Evolutionary conservation across 495 filamentous ascomycete species (phyloP).

Genomic region (Patellaria atrata): DNA sequence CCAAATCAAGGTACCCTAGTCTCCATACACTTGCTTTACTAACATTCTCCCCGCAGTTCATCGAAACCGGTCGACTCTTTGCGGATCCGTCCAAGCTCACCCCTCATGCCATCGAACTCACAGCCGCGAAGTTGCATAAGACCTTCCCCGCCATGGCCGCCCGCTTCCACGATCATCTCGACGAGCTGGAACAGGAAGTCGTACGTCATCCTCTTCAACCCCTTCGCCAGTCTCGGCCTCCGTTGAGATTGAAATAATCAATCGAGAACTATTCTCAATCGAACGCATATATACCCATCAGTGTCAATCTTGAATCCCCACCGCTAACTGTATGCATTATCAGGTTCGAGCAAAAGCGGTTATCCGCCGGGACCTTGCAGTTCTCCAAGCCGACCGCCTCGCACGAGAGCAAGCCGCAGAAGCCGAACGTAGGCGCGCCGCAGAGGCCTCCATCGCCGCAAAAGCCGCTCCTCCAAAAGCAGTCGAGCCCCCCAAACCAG

Average conservation of each 20-base stretch:
- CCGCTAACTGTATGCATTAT: background rate
- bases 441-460: conserved; percentile 12
- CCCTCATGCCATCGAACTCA: background rate
- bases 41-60: conserved; percentile 13
- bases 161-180: conserved; percentile 21
- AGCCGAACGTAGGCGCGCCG: conserved; percentile 16
- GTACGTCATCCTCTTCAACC: conserved; percentile 4
- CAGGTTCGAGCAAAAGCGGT: conserved; percentile 15
- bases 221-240: background rate
- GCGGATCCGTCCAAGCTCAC: conserved; percentile 3
- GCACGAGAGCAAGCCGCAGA: conserved; percentile 18
- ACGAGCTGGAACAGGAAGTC: conserved; percentile 21
- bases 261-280: too few species aligned
- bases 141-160: conserved; percentile 11
- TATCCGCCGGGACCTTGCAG: conserved; percentile 21
- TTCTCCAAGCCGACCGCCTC: conserved; percentile 14
- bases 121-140: conserved; percentile 3
- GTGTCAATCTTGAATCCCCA: too few species aligned
- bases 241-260: conserved; percentile 1
- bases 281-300: too few species aligned
- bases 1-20: too few species aligned
- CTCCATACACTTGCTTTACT: background rate
- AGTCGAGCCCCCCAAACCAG: background rate
- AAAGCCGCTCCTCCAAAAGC: conserved; percentile 1
- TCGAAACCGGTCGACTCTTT: conserved; percentile 13